A percentile compares a stretch with the other conserved stretches of the same genome.
phyloP scores from a whole-genome alignment of 83 land plant species.

The Larix sibirica region DNA sequence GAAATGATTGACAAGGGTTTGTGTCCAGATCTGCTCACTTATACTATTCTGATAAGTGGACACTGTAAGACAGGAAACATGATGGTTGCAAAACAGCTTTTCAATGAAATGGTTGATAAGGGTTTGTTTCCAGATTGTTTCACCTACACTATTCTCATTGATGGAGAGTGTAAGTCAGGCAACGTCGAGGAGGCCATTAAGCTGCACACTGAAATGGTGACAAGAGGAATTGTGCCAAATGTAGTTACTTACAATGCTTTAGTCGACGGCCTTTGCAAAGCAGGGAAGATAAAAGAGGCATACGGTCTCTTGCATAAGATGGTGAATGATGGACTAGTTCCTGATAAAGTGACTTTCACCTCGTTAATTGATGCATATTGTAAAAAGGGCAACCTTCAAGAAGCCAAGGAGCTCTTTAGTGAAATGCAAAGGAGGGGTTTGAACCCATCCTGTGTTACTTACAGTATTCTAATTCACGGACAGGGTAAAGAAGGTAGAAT shows the following conservation, averaged over 20 bases:
- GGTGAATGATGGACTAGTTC: conserved; percentile 41
- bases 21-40: conserved; percentile 45
- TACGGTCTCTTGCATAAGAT: conserved; percentile 36
- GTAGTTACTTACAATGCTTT: conserved; percentile 51
- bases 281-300: conserved; percentile 41
- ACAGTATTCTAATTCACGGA: conserved; percentile 52
- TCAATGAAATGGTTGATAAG: conserved; percentile 44
- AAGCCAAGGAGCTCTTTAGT: conserved; percentile 33
- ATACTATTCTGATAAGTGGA: conserved; percentile 44
- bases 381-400: conserved; percentile 27
- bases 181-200: conserved; percentile 22
- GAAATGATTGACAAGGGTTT: conserved; percentile 43
- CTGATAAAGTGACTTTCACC: conserved; percentile 54
- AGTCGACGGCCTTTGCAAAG: conserved; percentile 48
- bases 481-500: conserved; percentile 34
- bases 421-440: conserved; percentile 32
- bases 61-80: conserved; percentile 27
- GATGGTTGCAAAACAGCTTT: conserved; percentile 33
- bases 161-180: conserved; percentile 41
- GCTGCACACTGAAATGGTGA: conserved; percentile 52
- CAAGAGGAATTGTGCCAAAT: conserved; percentile 37
- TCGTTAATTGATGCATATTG: conserved; percentile 44
- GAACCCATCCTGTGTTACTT: conserved; percentile 52
- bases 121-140: conserved; percentile 47
- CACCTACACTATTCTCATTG: conserved; percentile 39